Conservation (phyloP, 345 rosid genomes). For the Populus nigra region DNA sequence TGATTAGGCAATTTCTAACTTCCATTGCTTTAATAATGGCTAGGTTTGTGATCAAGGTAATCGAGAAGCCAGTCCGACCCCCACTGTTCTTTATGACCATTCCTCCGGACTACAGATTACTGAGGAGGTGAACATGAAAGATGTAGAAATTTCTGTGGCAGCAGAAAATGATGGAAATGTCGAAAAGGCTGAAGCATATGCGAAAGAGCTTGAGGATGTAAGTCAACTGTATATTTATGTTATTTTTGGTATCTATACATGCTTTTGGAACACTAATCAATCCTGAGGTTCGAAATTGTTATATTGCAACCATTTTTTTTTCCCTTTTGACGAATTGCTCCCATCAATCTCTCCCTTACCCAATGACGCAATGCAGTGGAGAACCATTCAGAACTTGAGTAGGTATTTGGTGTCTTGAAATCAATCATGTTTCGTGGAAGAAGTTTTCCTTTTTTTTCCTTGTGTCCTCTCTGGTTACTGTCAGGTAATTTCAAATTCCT, state of each 20-base stretch:
- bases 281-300: not conserved
- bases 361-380: not conserved
- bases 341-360: not conserved
- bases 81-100: constrained; percentile 21
- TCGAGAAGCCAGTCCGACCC: constrained; percentile 21
- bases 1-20: constrained; percentile 5
- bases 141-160: constrained; percentile 33
- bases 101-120: constrained; percentile 29
- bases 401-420: not conserved
- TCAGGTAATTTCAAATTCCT: no score
- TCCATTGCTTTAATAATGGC: constrained; percentile 15
- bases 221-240: constrained; percentile 23
- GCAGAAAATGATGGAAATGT: constrained; percentile 52
- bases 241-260: not conserved
- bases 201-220: constrained; percentile 80
- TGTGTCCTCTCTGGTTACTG: no score
- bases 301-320: not conserved
- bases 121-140: constrained; percentile 35
- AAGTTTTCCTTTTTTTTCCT: not conserved
- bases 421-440: not conserved
- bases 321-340: not conserved
- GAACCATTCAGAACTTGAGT: no score
- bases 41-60: constrained; percentile 41
- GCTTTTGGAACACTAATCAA: no score
- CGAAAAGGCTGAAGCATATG: constrained; percentile 75